Conservation (phyloP, 2,329 filamentous ascomycete genomes). For the Amylocarpus encephaloides region DNA sequence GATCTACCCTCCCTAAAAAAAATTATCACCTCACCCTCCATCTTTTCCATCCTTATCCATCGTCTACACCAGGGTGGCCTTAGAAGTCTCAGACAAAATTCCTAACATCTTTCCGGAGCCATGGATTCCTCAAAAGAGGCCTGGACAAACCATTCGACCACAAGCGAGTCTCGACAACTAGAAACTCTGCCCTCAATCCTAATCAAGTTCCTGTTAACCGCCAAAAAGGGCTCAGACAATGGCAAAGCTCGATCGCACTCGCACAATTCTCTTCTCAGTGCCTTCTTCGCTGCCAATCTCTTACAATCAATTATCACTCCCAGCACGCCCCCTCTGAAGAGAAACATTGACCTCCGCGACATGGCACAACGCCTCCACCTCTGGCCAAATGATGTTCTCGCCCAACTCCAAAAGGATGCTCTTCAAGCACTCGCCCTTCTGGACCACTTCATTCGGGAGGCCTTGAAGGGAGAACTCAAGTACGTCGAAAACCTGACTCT, state of each 20-base stretch:
- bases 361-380: slow-evolving; percentile 1
- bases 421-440: background rate
- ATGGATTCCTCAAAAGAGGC: too few species aligned
- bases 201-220: background rate
- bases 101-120: too few species aligned
- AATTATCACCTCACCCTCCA: too few species aligned
- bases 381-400: background rate
- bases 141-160: too few species aligned
- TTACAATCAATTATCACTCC: background rate
- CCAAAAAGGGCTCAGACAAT: background rate
- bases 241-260: background rate
- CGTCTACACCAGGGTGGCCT: too few species aligned
- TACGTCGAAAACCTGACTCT: background rate
- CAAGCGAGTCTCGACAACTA: background rate
- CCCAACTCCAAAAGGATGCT: background rate
- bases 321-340: background rate
- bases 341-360: background rate
- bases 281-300: background rate
- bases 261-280: background rate
- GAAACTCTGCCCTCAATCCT: background rate
- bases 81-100: too few species aligned
- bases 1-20: too few species aligned
- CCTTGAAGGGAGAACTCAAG: background rate
- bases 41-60: too few species aligned
- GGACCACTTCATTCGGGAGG: background rate